Conservation (phyloP, 805 yeast species). For the Candida rishiriensis region DNA sequence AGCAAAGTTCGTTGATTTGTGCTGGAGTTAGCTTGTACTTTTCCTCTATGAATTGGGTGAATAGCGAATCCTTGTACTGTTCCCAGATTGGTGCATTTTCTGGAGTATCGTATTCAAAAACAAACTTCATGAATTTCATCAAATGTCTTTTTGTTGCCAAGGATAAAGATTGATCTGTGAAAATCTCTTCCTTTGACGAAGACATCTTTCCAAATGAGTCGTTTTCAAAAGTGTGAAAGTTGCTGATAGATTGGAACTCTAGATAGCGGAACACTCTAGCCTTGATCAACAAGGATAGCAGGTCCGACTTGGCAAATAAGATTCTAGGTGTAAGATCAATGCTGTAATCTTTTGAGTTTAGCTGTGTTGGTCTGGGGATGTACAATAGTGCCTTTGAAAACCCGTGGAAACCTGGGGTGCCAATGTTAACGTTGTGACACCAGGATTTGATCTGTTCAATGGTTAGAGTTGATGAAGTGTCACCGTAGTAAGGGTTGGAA, state of each 20-base stretch:
- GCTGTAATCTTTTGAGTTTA: constrained; percentile 72
- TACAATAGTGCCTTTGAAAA: constrained; percentile 67
- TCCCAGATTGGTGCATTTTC: constrained; percentile 42
- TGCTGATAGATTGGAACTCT: constrained; percentile 84
- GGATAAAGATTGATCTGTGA: constrained; percentile 78
- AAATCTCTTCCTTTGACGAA: constrained; percentile 87
- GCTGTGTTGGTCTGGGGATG: constrained; percentile 59
- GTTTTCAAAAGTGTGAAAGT: constrained; percentile 91
- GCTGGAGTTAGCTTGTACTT: constrained; percentile 68
- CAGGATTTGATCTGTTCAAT: constrained; percentile 81
- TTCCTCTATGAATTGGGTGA: constrained; percentile 53
- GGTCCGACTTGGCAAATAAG: constrained; percentile 85
- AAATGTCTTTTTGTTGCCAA: constrained; percentile 73
- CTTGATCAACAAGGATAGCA: constrained; percentile 70
- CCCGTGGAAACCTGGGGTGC: constrained; percentile 30
- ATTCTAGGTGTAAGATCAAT: constrained; percentile 85
- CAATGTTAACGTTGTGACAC: constrained; percentile 66
- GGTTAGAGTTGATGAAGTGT: constrained; percentile 77
- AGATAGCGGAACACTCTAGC: constrained; percentile 86
- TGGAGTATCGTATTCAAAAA: constrained; percentile 59
- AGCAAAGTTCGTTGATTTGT: constrained; percentile 79
- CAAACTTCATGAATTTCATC: constrained; percentile 91
- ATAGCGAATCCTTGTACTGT: constrained; percentile 50
- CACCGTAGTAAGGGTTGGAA: constrained; percentile 82
- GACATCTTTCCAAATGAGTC: constrained; percentile 85